A percentile compares a stretch with the other conserved stretches of the same genome.
phyloP scores from a whole-genome alignment of 441 rosid genomes.

The Pelargonium cotyledonis region DNA sequence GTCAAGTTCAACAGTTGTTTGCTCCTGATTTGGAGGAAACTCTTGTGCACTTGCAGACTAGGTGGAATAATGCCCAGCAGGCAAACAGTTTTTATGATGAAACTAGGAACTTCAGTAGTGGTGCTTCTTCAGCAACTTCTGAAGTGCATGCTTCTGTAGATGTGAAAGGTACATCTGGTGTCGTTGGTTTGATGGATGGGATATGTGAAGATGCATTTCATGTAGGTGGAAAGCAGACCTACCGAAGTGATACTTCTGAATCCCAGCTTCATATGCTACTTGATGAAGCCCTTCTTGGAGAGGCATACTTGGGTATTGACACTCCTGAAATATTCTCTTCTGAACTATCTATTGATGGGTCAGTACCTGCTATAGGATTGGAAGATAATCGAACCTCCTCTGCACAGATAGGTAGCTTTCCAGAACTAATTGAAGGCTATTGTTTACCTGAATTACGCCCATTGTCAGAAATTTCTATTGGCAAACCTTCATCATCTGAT shows the following conservation, averaged over 20 bases:
- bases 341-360: slow-evolving; percentile 37
- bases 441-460: slow-evolving; percentile 55
- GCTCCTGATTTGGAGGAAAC: slow-evolving; percentile 96
- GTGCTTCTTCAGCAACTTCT: slow-evolving; percentile 36
- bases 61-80: slow-evolving; percentile 68
- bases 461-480: slow-evolving; percentile 51
- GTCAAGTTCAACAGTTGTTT: slow-evolving; percentile 77
- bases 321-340: slow-evolving; percentile 33
- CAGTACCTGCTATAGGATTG: slow-evolving; percentile 32
- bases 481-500: slow-evolving; percentile 30
- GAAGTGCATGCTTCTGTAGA: slow-evolving; percentile 33
- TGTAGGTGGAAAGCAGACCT: slow-evolving; percentile 39
- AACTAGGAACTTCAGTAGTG: slow-evolving; percentile 20
- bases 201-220: slow-evolving; percentile 72
- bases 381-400: slow-evolving; percentile 52
- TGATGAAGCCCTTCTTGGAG: slow-evolving; percentile 40
- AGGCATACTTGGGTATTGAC: slow-evolving; percentile 34
- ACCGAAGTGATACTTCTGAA: slow-evolving; percentile 37
- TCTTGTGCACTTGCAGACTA: slow-evolving; percentile 71
- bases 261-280: slow-evolving; percentile 31
- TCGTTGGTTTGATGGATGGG: slow-evolving; percentile 68
- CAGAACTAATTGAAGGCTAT: slow-evolving; percentile 84
- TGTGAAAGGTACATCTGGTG: slow-evolving; percentile 26
- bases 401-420: slow-evolving; percentile 40
- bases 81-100: slow-evolving; percentile 36